Conservation (phyloP, 495 filamentous ascomycete genomes). For the Penicillium samsonianum region DNA sequence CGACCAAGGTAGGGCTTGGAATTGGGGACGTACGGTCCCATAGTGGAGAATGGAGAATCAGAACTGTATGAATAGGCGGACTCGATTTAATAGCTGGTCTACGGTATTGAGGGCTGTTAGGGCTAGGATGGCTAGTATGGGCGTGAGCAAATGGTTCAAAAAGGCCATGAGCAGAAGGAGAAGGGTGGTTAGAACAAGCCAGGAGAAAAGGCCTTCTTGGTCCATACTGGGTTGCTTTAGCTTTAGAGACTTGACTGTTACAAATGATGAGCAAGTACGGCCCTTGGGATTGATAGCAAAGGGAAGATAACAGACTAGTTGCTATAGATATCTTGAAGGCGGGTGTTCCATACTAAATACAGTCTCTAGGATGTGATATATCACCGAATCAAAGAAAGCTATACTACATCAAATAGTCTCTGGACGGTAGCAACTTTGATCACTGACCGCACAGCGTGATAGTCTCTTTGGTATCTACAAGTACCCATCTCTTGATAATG, state of each 20-base stretch:
- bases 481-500: too few species aligned
- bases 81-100: background rate
- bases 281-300: too few species aligned
- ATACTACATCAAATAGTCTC: too few species aligned
- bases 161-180: background rate
- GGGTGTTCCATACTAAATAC: background rate
- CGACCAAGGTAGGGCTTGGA: constrained; percentile 10
- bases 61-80: background rate
- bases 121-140: background rate
- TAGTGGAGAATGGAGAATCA: background rate
- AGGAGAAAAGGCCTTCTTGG: background rate
- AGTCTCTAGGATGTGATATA: background rate
- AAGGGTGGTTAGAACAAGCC: background rate
- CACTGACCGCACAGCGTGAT: too few species aligned
- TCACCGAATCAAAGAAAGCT: too few species aligned
- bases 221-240: background rate
- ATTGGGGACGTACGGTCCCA: constrained; percentile 7
- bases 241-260: too few species aligned
- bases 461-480: too few species aligned
- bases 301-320: too few species aligned
- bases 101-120: background rate
- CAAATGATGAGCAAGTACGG: too few species aligned
- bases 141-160: background rate
- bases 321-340: too few species aligned
- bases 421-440: background rate